Conservation (phyloP, 768 basidiomycete species). For the Tricholoma saponaceum region DNA sequence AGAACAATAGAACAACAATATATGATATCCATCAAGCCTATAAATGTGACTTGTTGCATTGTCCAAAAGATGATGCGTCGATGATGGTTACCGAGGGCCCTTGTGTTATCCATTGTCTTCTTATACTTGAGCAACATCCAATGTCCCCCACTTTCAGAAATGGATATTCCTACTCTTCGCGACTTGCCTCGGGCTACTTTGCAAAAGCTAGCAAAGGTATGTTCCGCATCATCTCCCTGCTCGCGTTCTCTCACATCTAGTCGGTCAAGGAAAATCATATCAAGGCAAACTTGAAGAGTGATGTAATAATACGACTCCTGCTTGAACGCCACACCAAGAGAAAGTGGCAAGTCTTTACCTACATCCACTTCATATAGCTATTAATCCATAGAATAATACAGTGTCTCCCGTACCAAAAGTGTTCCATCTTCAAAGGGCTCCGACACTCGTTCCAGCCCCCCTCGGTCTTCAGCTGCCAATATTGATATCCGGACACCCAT, state of each 20-base stretch:
- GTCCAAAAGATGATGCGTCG: background rate
- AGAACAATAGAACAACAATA: constrained; percentile 11
- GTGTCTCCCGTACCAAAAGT: background rate
- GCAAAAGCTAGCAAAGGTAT: constrained; percentile 17
- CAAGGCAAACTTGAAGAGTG: constrained; percentile 17
- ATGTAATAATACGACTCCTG: constrained; percentile 14
- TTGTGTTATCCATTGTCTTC: background rate
- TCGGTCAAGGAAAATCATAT: constrained; percentile 12
- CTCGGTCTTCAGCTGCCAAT: background rate
- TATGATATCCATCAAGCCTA: background rate
- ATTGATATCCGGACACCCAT: too few relatives aligned
- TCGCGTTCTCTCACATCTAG: background rate
- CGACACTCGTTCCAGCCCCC: background rate
- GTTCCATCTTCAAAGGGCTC: background rate
- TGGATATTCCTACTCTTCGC: constrained; percentile 8
- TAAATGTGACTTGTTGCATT: background rate
- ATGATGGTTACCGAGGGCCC: background rate
- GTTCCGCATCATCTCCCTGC: background rate
- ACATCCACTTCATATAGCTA: background rate
- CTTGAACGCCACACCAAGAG: constrained; percentile 3
- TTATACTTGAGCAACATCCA: background rate
- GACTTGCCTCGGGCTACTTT: constrained; percentile 9
- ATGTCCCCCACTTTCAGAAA: background rate
- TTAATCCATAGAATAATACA: background rate
- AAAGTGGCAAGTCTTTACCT: background rate